Conservation (phyloP, 176 grass and related monocot genomes). For the Lolium perenne region DNA sequence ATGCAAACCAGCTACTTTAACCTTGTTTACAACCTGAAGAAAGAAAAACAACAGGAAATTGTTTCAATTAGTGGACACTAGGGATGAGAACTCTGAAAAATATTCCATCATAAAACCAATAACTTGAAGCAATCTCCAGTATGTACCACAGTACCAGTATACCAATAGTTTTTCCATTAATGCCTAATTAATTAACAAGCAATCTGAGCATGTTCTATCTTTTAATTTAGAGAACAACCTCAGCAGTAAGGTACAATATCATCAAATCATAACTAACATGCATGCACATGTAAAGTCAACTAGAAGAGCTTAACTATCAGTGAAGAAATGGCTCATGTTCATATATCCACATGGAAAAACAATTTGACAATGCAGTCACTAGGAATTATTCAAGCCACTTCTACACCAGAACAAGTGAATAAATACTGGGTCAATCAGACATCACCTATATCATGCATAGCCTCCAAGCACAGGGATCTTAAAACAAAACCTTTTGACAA, state of each 20-base stretch:
- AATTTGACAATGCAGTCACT: neutral
- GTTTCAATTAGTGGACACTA: slow-evolving; percentile 21
- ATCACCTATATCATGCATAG: slow-evolving; percentile 12
- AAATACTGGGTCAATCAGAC: neutral
- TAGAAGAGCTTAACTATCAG: slow-evolving; percentile 8
- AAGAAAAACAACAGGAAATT: slow-evolving; percentile 28
- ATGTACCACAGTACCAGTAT: neutral
- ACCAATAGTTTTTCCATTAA: slow-evolving; percentile 5
- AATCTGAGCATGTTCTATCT: neutral
- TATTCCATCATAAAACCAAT: neutral
- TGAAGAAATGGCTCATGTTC: neutral
- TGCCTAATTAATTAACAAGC: neutral
- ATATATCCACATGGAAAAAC: neutral
- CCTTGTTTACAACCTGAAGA: slow-evolving; percentile 81
- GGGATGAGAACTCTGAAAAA: neutral
- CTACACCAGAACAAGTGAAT: neutral
- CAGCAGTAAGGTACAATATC: neutral
- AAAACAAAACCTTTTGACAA: slow-evolving; percentile 1
- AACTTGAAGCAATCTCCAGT: slow-evolving; percentile 11
- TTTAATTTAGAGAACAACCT: neutral
- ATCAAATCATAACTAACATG: neutral
- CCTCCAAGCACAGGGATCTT: slow-evolving; percentile 6
- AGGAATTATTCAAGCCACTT: slow-evolving; percentile 4
- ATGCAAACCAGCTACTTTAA: slow-evolving; percentile 79
- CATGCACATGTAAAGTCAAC: neutral